Conservation (phyloP, 768 basidiomycete species). For the Lactifluus pinguis region DNA sequence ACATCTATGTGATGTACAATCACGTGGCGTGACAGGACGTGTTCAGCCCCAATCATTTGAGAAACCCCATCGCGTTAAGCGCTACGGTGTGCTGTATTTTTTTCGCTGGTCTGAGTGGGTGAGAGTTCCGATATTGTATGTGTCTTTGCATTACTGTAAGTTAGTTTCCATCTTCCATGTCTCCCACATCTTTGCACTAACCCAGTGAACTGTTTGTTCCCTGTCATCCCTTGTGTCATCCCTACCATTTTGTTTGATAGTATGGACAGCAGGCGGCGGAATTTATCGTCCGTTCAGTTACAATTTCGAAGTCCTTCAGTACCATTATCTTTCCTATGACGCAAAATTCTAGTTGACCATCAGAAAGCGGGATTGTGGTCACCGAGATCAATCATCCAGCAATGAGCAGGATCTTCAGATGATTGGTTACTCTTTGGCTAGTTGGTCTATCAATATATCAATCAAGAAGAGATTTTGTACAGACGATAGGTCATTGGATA, state of each 20-base stretch:
- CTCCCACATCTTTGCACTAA: neutral
- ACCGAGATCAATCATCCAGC: neutral
- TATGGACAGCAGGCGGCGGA: neutral
- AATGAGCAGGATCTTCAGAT: neutral
- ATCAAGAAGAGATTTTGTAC: neutral
- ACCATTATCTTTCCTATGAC: neutral
- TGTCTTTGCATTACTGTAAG: no score
- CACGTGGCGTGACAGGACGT: slow-evolving; percentile 3
- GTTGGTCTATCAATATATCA: neutral
- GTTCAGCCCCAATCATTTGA: neutral
- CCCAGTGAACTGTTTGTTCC: neutral
- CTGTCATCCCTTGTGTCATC: neutral
- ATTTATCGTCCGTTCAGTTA: neutral
- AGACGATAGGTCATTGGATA: neutral
- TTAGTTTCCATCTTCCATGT: neutral
- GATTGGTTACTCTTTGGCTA: neutral
- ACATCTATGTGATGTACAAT: neutral
- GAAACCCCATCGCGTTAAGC: neutral
- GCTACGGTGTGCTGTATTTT: neutral
- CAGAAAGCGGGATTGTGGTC: no score
- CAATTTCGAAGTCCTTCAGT: neutral
- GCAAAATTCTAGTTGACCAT: no score
- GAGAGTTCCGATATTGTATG: no score
- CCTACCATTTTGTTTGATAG: neutral
- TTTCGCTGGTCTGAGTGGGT: no score